A percentile compares a stretch with the other conserved stretches of the same genome.
phyloP scores from a whole-genome alignment of 768 basidiomycete species.

The Kwoniella botswanensis region DNA sequence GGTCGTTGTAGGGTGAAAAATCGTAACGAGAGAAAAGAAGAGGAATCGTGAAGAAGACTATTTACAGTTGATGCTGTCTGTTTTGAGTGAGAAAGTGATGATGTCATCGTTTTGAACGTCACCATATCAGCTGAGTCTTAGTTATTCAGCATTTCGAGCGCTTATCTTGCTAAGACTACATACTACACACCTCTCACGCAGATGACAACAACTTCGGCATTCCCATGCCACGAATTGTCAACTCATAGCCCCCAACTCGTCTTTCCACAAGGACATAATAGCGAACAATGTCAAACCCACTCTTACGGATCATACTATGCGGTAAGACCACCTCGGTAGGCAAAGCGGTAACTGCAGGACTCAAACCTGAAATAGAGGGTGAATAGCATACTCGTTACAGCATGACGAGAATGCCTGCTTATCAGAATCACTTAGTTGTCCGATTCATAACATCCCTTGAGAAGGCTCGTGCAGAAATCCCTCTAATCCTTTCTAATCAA shows the following conservation, averaged over 20 bases:
- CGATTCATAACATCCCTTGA: conserved; percentile 11
- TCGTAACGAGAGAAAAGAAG: background rate
- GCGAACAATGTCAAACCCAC: background rate
- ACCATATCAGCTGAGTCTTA: too few species aligned
- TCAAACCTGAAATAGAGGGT: conserved; percentile 8
- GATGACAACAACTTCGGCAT: too few species aligned
- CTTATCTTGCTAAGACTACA: too few species aligned
- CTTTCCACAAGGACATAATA: background rate
- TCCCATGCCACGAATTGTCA: too few species aligned
- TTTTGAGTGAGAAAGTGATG: background rate
- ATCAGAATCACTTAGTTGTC: background rate
- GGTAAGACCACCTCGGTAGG: conserved; percentile 1
- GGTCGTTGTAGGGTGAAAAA: too few species aligned
- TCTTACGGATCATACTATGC: conserved; percentile 6
- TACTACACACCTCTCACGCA: too few species aligned
- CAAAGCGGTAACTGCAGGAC: conserved; percentile 3
- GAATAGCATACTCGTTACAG: background rate
- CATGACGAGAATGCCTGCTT: too few species aligned
- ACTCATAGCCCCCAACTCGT: too few species aligned
- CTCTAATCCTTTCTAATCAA: conserved; percentile 1
- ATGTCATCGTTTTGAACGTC: background rate
- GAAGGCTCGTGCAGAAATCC: background rate
- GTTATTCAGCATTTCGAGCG: too few species aligned
- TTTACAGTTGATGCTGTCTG: background rate
- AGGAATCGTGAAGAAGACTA: background rate